These are phyloP conservation scores for Annulohypoxylon moriforme DNA, from an alignment of 495 filamentous ascomycete species.

Conservation along the genomic window DNA sequence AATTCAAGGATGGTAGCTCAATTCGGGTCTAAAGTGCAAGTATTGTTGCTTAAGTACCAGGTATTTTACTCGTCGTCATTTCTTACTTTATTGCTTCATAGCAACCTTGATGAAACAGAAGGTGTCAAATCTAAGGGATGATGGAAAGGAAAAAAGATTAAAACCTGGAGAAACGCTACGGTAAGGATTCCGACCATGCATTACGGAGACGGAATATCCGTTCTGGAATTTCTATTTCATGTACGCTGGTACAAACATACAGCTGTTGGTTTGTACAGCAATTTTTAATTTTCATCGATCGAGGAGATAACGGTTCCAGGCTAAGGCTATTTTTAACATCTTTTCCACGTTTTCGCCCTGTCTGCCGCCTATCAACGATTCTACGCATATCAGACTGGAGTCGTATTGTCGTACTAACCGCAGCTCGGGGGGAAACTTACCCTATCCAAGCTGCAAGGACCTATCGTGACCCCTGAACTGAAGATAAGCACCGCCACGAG, in stretches of 20 bases:
- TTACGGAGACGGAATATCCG: slow-evolving; percentile 29
- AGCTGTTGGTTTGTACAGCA: not conserved
- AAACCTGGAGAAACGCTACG: slow-evolving; percentile 9
- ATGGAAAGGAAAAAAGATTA: not conserved
- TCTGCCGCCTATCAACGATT: slow-evolving; percentile 37
- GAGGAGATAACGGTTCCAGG: slow-evolving; percentile 31
- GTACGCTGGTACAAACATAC: not conserved
- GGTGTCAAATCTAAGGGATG: not conserved
- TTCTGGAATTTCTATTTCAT: slow-evolving; percentile 20
- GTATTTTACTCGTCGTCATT: slow-evolving; percentile 10
- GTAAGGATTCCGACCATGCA: slow-evolving; percentile 22
- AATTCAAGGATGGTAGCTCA: slow-evolving; percentile 30
- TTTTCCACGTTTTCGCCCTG: slow-evolving; percentile 45
- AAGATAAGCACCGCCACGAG: slow-evolving; percentile 45
- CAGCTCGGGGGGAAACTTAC: not conserved
- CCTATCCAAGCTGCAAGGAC: not conserved
- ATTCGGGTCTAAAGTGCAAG: not conserved
- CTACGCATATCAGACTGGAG: slow-evolving; percentile 31
- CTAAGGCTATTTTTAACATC: slow-evolving; percentile 42
- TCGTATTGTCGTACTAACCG: not conserved
- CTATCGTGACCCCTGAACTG: slow-evolving; percentile 30
- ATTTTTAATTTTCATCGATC: slow-evolving; percentile 19
- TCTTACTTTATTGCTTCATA: slow-evolving; percentile 16
- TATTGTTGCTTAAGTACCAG: not conserved
- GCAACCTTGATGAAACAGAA: slow-evolving; percentile 19